Evolutionary conservation across 2,329 filamentous ascomycete species (phyloP), one percentile per base, ranked within the genome.

Genomic region (Rasamsonia emersonii): DNA sequence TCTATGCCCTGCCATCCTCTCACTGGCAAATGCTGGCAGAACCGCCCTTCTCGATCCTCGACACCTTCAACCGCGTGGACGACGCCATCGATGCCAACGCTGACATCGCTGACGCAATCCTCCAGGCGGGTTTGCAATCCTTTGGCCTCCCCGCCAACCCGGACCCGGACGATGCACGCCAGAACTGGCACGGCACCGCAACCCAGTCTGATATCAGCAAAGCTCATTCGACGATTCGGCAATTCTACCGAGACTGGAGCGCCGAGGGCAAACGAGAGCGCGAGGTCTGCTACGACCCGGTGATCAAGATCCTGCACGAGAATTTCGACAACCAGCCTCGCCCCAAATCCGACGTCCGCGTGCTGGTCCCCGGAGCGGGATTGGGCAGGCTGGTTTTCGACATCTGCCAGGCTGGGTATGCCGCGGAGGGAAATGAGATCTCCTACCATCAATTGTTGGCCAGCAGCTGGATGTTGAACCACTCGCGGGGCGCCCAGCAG

Each of bases 171-270:
- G 58, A 63, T 32, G 56, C 62, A 1, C 58, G 64, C 20, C 61
- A 68, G 9, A 69, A 78, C 26, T 88, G 86, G 79, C 69, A 75
- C 13, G 78, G 75, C 4, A 68, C 75, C 18, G 82, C 86, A 9
- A 88, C 79, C 25, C 62, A 76, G 16, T 67, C 67, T 14, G 89
- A 96, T 50, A 67, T 93, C 32, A 86, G 93, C 53, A 98, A 96
- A 60, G 88, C 89, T 2, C 75, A 86, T 40, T 93, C 86, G 49
- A 96, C 88, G 2, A 71, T 98, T 31, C 78, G 89, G 8, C 91
- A 98, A 52, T 84, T 96, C 55, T 96, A 88, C 58, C 79, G 91
- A 10, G 91, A 98, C 57, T 98, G 93, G 91, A 86, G 84, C 15
- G 71, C 67, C 2, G 86, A 83, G 48, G 91, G 89, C 0, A 66